These are phyloP conservation scores for Angomonas desouzai DNA, from an alignment of 208 protist genomes.

Conservation along the genomic window DNA sequence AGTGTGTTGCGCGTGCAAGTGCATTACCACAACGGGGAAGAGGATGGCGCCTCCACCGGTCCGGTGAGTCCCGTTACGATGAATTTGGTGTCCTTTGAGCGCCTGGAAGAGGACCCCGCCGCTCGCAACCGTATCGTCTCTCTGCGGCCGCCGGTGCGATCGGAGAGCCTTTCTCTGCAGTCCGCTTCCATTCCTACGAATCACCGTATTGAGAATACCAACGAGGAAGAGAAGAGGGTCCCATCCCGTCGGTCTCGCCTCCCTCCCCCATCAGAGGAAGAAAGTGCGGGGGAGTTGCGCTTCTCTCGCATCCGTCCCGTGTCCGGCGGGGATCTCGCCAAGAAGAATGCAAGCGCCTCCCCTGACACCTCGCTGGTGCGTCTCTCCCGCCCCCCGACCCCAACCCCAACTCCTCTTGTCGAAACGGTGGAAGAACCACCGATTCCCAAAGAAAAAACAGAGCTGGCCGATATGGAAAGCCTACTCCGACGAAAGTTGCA, in stretches of 20 bases:
- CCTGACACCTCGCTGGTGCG: not conserved
- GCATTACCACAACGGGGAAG: not conserved
- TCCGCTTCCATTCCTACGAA: too few species aligned
- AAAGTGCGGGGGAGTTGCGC: not conserved
- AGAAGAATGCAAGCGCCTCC: not conserved
- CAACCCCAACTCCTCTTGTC: not conserved
- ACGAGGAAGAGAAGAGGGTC: too few species aligned
- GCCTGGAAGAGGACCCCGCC: not conserved
- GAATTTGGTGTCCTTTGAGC: not conserved
- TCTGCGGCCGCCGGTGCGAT: not conserved
- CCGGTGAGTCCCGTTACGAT: not conserved
- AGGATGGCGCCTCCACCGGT: not conserved
- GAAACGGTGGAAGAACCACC: not conserved
- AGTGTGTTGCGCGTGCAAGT: not conserved
- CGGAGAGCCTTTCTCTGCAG: not conserved
- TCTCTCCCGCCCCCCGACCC: not conserved
- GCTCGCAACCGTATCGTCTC: not conserved
- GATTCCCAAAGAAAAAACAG: not conserved
- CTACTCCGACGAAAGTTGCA: conserved; percentile 1
- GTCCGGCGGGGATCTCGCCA: not conserved
- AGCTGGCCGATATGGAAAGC: not conserved
- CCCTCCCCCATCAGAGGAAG: not conserved
- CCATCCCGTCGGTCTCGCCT: not conserved
- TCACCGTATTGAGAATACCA: too few species aligned
- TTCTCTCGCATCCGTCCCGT: conserved; percentile 3